phyloP scores from a whole-genome alignment of 2,329 filamentous ascomycete genomes.

The Microascus cirrosus region DNA sequence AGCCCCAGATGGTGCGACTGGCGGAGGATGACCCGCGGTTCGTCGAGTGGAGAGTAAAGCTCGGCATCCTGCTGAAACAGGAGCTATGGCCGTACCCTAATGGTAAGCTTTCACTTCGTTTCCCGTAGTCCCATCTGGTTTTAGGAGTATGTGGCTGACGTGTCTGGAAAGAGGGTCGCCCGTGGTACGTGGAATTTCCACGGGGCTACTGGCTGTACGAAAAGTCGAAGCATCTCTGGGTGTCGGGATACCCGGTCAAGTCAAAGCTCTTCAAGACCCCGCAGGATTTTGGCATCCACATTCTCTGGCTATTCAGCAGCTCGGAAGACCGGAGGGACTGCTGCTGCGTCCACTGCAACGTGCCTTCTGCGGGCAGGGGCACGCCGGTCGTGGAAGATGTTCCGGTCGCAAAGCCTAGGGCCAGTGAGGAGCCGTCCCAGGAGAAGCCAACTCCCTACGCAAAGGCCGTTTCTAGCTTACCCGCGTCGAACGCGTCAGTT shows the following conservation, averaged over 20 bases:
- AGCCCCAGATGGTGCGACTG: conserved; percentile 31
- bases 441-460: conserved; percentile 9
- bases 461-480: conserved; percentile 6
- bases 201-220: conserved; percentile 34
- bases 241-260: conserved; percentile 37
- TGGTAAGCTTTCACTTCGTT: conserved; percentile 16
- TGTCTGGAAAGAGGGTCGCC: conserved; percentile 23
- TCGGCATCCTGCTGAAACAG: conserved; percentile 33
- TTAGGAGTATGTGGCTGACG: neutral
- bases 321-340: conserved; percentile 37
- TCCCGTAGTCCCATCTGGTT: conserved; percentile 7
- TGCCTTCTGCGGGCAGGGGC: conserved; percentile 14
- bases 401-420: neutral
- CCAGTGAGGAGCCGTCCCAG: conserved; percentile 7
- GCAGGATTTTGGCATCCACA: conserved; percentile 39
- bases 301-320: conserved; percentile 38
- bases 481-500: neutral
- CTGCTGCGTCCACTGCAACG: conserved; percentile 37
- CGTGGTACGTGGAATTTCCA: conserved; percentile 33
- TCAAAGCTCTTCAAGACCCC: conserved; percentile 38
- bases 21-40: conserved; percentile 30
- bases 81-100: conserved; percentile 28
- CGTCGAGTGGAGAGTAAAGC: conserved; percentile 31
- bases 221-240: conserved; percentile 35
- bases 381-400: conserved; percentile 14